Percentiles rank a stretch among this genome's conserved stretches.
These are phyloP conservation scores for Yamadazyma scolyti DNA, from an alignment of 805 yeast species.

Conservation along the genomic window DNA sequence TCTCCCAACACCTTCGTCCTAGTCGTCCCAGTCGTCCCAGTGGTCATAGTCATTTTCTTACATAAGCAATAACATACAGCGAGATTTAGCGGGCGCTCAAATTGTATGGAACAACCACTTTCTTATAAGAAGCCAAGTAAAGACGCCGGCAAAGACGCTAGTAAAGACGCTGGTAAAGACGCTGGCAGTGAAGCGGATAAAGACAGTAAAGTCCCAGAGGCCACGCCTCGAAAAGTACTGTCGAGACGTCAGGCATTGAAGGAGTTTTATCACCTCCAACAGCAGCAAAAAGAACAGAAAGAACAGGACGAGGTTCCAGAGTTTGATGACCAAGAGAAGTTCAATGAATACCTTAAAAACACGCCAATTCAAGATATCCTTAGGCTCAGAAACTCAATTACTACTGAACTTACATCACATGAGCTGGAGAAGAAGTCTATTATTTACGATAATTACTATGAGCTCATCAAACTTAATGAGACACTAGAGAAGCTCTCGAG, in stretches of 20 bases:
- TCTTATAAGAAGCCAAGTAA: too few relatives aligned
- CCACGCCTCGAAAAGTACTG: conserved; percentile 31
- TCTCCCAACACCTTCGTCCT: too few relatives aligned
- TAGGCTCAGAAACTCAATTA: conserved; percentile 30
- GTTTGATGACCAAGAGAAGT: conserved; percentile 15
- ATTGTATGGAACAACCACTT: too few relatives aligned
- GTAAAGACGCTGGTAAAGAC: too few relatives aligned
- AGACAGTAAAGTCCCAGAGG: too few relatives aligned
- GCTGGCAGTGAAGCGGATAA: too few relatives aligned
- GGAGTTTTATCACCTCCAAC: conserved; percentile 35
- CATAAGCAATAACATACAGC: too few relatives aligned
- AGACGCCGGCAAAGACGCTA: too few relatives aligned
- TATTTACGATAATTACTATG: conserved; percentile 73
- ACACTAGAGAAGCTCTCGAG: conserved; percentile 33
- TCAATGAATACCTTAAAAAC: conserved; percentile 18
- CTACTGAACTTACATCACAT: conserved; percentile 45
- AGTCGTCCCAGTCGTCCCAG: too few relatives aligned
- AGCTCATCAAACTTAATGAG: conserved; percentile 62
- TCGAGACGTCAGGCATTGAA: conserved; percentile 39
- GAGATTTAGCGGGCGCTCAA: too few relatives aligned
- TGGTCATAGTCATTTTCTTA: too few relatives aligned
- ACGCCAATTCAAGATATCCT: conserved; percentile 27
- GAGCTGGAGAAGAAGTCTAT: conserved; percentile 65
- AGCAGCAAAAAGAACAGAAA: conserved; percentile 11
- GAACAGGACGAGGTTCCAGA: conserved; percentile 6